Conservation (phyloP, 805 yeast species). For the Metschnikowia gelsemii region DNA sequence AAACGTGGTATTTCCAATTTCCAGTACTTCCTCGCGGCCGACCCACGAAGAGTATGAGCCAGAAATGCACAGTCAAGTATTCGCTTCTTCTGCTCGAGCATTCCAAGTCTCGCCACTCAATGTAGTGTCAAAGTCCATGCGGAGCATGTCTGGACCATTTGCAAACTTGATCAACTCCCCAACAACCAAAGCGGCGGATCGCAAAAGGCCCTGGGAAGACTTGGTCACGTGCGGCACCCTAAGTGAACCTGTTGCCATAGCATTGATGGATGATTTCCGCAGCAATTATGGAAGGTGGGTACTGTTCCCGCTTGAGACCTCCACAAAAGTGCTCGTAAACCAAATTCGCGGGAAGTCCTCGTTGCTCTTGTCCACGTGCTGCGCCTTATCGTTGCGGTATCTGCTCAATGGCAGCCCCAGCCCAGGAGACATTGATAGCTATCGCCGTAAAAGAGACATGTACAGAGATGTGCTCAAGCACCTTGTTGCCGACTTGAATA, state of each 20-base stretch:
- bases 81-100: constrained; percentile 33
- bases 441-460: constrained; percentile 27
- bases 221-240: constrained; percentile 52
- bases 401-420: constrained; percentile 27
- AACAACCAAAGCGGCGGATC: constrained; percentile 8
- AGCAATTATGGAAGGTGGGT: constrained; percentile 78
- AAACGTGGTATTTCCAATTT: too few species aligned
- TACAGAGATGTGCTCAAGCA: constrained; percentile 44
- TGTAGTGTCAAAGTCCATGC: constrained; percentile 35
- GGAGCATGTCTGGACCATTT: constrained; percentile 37
- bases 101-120: constrained; percentile 45
- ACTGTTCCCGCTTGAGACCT: constrained; percentile 56
- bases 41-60: too few species aligned
- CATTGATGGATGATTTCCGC: constrained; percentile 56
- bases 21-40: too few species aligned
- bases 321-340: constrained; percentile 49
- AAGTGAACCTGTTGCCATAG: constrained; percentile 45
- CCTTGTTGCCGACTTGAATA: constrained; percentile 50
- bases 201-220: constrained; percentile 36
- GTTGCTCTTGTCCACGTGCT: constrained; percentile 63
- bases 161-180: constrained; percentile 28
- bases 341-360: constrained; percentile 54
- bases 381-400: constrained; percentile 61
- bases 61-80: constrained; percentile 3
- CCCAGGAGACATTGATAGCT: constrained; percentile 27